A percentile compares a stretch with the other conserved stretches of the same genome.
Conservation (phyloP, 2,329 filamentous ascomycete genomes). For the Acrodontium crateriforme region DNA sequence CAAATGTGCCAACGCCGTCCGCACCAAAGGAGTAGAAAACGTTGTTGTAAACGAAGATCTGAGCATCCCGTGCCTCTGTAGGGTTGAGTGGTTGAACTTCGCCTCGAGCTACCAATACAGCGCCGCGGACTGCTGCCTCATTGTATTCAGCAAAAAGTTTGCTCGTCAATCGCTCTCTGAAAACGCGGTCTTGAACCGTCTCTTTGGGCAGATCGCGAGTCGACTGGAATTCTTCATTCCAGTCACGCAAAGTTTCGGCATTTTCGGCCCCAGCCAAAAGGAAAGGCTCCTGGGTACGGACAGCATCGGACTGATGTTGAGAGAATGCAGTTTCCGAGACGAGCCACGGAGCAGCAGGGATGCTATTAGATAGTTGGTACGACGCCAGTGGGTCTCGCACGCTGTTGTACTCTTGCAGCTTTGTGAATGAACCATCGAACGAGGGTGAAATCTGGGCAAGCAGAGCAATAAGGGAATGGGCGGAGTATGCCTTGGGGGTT, state of each 20-base stretch:
- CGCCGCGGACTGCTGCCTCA: slow-evolving; percentile 82
- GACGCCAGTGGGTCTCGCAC: slow-evolving; percentile 77
- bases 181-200: slow-evolving; percentile 86
- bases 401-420: slow-evolving; percentile 73
- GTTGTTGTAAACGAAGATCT: slow-evolving; percentile 99
- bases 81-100: slow-evolving; percentile 91
- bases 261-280: slow-evolving; percentile 84
- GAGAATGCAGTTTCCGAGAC: slow-evolving; percentile 56
- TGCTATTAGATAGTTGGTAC: slow-evolving; percentile 90
- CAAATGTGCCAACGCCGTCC: slow-evolving; percentile 93
- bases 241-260: slow-evolving; percentile 85
- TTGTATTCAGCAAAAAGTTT: slow-evolving; percentile 98
- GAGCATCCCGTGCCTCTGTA: slow-evolving; percentile 79
- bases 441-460: slow-evolving; percentile 69
- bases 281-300: slow-evolving; percentile 84
- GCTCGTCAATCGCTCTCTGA: slow-evolving; percentile 81
- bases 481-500: slow-evolving; percentile 60
- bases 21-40: slow-evolving; percentile 98
- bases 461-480: slow-evolving; percentile 76
- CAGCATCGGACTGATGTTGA: slow-evolving; percentile 67
- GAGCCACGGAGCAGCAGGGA: slow-evolving; percentile 83
- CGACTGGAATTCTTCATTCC: slow-evolving; percentile 98
- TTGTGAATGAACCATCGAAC: slow-evolving; percentile 61
- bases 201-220: slow-evolving; percentile 89
- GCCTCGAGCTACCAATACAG: slow-evolving; percentile 79